Evolutionary conservation across 768 basidiomycete genomes (phyloP).

Genomic region (Suillus bovinus): DNA sequence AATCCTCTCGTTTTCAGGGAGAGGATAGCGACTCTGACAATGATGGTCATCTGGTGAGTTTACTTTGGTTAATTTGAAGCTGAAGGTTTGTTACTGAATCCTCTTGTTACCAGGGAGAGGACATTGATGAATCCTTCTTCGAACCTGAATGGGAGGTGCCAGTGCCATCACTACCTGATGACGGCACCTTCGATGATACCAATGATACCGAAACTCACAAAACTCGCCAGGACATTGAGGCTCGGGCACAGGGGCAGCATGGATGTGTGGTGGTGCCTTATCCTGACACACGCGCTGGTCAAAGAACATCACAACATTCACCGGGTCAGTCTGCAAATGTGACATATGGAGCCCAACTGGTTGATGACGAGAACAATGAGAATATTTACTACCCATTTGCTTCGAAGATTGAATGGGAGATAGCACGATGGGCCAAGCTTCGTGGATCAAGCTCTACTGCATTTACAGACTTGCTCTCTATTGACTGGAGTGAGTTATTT

Average conservation of each 20-base stretch:
- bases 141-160: not conserved
- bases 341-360: not conserved
- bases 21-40: not conserved
- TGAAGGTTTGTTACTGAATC: not conserved
- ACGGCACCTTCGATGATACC: not conserved
- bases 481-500: slow-evolving; percentile 37
- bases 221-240: not conserved
- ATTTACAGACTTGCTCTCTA: slow-evolving; percentile 37
- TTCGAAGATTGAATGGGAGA: slow-evolving; percentile 38
- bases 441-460: slow-evolving; percentile 37
- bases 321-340: not conserved
- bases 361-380: not conserved
- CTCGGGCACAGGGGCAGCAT: not conserved
- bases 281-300: not conserved
- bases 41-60: not conserved
- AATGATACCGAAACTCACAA: not conserved
- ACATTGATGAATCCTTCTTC: not conserved
- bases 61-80: not conserved
- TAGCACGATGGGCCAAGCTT: slow-evolving; percentile 42
- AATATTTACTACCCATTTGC: slow-evolving; percentile 32
- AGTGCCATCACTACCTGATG: not conserved
- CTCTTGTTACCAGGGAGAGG: not conserved
- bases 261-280: not conserved
- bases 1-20: no score
- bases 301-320: not conserved